A percentile compares a stretch with the other conserved stretches of the same genome.
These are phyloP conservation scores for Erigeron canadensis DNA, from an alignment of 129 eudicot genomes.

Conservation along the genomic window DNA sequence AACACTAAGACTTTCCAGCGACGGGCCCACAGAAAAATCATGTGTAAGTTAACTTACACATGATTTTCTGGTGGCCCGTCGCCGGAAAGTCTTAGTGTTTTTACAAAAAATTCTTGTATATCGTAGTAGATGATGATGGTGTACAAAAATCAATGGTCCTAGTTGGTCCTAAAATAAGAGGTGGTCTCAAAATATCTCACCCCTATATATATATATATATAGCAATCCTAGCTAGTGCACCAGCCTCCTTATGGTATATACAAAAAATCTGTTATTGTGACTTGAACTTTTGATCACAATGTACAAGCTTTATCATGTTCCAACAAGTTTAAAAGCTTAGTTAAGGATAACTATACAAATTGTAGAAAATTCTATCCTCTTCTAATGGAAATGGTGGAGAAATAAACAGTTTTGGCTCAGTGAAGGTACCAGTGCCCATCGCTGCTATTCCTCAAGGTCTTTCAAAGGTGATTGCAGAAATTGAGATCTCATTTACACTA, in stretches of 20 bases:
- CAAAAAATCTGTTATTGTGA: background rate
- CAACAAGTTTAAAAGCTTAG: constrained; percentile 9
- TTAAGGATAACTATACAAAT: constrained; percentile 8
- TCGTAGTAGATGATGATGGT: too few species aligned
- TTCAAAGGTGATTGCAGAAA: constrained; percentile 55
- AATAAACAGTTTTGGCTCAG: constrained; percentile 68
- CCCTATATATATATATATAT: too few species aligned
- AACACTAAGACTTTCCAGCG: too few species aligned
- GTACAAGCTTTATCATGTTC: background rate
- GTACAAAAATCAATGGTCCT: too few species aligned
- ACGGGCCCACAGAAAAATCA: too few species aligned
- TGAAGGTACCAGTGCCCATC: constrained; percentile 72
- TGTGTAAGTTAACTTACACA: too few species aligned
- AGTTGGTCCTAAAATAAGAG: too few species aligned
- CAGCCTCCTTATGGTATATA: background rate
- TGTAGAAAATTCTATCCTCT: background rate
- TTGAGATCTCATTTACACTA: constrained; percentile 60
- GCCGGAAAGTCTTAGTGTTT: too few species aligned
- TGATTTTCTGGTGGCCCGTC: too few species aligned
- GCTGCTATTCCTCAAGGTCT: constrained; percentile 72
- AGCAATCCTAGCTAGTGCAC: background rate
- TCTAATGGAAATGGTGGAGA: constrained; percentile 36
- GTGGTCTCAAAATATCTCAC: too few species aligned
- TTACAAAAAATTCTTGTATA: too few species aligned
- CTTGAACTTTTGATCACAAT: background rate